Percentiles rank a stretch among this genome's conserved stretches.
Conservation (phyloP, 768 basidiomycete genomes). For the Mrakia blollopis region DNA sequence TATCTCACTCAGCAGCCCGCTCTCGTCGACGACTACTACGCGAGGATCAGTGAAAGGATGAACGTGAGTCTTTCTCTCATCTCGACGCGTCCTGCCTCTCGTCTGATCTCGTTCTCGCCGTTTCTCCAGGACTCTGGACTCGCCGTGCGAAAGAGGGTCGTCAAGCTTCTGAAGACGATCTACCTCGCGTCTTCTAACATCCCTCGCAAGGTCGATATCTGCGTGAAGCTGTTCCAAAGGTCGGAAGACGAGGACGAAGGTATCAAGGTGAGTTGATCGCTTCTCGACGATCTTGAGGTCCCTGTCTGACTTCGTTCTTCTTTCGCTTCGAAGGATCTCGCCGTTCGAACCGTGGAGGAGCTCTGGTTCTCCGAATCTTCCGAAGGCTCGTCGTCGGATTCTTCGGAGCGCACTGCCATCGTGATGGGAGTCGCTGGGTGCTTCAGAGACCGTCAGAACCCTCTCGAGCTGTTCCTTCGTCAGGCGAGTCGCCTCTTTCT, state of each 20-base stretch:
- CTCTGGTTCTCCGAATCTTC: constrained; percentile 65
- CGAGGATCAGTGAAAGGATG: constrained; percentile 80
- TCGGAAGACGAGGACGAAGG: constrained; percentile 91
- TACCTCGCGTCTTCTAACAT: constrained; percentile 62
- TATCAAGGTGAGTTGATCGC: constrained; percentile 56
- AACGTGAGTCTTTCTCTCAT: constrained; percentile 55
- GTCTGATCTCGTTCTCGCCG: neutral
- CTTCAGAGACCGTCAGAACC: constrained; percentile 76
- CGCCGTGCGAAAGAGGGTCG: constrained; percentile 87
- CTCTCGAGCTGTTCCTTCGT: constrained; percentile 76
- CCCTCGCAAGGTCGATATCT: constrained; percentile 67
- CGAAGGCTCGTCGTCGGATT: neutral
- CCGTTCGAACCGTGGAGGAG: constrained; percentile 82
- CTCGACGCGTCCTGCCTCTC: neutral
- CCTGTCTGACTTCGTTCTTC: neutral
- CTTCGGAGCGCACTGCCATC: constrained; percentile 55
- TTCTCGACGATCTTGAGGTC: neutral
- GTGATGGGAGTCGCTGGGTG: constrained; percentile 80
- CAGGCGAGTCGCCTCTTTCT: constrained; percentile 46
- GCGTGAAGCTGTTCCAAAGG: constrained; percentile 70
- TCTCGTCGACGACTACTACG: constrained; percentile 84
- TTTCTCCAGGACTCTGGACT: constrained; percentile 77
- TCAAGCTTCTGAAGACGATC: constrained; percentile 83
- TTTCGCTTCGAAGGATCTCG: constrained; percentile 60
- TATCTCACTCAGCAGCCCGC: constrained; percentile 85